Base-by-base conservation (phyloP, 495 filamentous ascomycete genomes). In the Acidiella bohemica region DNA sequence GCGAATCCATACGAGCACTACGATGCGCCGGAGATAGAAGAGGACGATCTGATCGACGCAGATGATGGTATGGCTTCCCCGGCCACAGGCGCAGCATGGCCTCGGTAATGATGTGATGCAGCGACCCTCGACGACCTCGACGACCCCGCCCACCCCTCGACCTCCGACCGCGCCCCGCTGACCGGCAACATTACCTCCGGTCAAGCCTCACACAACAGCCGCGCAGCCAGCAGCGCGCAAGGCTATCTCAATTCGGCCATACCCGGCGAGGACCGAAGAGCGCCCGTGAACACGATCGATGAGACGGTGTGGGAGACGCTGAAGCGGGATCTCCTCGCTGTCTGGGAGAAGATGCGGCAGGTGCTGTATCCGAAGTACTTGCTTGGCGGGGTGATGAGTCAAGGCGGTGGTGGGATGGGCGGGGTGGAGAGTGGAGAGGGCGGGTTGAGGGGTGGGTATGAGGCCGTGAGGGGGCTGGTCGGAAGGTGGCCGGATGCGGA, bases 291-390 rank as follows among this genome's bases (percentile, higher is more conserved):
- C 64, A 99, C 90, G 31, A 92, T 99, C 59, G 92, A 96, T 62
- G 90, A 99, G 61, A 81, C 71, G 7, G 90, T 96, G 33, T 96
- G 88, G 90, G 80, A 86, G 21, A 99, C 90, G 10, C 64, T 99
- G 41, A 80, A 80, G 29, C 78, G 90, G 40, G 90, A 99, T 59
- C 65, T 96, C 53, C 59, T 86, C 13, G 90, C 86, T 28, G 84
- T 96, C 19, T 96, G 90, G 85, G 78, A 81, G 62, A 95, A 95
- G 70, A 84, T 96, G 83, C 76, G 80, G 60, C 88, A 92, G 63
- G 90, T 97, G n/a, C 73, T 97, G 34, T 97, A 83, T 62, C 90
- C 90, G 3, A 88, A 90, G 55, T 94, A 94, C 65, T 67, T 95
- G 33, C 78, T 96, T 31, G 80, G 80, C 37, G 79, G 68, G 19